Base-by-base conservation (phyloP, 176 grass and related monocot species). In the Oryza meyeriana region DNA sequence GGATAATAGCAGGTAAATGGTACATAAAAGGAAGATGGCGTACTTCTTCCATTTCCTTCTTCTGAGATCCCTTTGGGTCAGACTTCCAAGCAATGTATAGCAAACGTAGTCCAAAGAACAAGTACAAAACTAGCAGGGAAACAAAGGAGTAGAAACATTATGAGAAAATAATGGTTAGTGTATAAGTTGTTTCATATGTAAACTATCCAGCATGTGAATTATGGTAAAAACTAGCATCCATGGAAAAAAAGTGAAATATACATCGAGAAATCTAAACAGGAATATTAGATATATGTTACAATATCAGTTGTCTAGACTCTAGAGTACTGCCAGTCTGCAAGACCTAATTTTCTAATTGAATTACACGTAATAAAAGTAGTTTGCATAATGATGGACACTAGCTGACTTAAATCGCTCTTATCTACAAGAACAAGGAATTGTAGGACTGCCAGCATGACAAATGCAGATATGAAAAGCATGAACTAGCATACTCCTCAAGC, bases 1-100 rank as follows among this genome's bases (percentile, higher is more conserved):
- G 45, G 25, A 45, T 8, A 25, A 50, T 27, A 30, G 1, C 12
- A 80, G 34, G 58, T 4, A 64, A 73, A 58, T 18, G 22, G 16
- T 28, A 85, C 55, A 72, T 33, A 33, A 71, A 34, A 77, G 76
- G 12, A 68, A 79, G 14, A 80, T 75, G 18, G 66, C 81, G 78
- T 94, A 87, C 91, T 85, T 97, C 94, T 88, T 97, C 94, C 41
- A 97, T 97, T 89, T 94, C 91, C 77, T 91, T 94, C 74, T 97
- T 97, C 75, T 94, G 89, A 64, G 88, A 91, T 89, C 81, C 86
- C 79, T 97, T 97, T 0, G 89, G 62, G 40, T 94, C 91, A 82
- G 94, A 97, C 77, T 73, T 97, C 91, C 89, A 97, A 27, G 94
- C 94, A 93, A 97, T 97, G 71, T 93, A 97, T 39, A 97, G 33